Evolutionary conservation across 2,329 filamentous ascomycete species (phyloP).

Genomic region (Scedosporium apiospermum): DNA sequence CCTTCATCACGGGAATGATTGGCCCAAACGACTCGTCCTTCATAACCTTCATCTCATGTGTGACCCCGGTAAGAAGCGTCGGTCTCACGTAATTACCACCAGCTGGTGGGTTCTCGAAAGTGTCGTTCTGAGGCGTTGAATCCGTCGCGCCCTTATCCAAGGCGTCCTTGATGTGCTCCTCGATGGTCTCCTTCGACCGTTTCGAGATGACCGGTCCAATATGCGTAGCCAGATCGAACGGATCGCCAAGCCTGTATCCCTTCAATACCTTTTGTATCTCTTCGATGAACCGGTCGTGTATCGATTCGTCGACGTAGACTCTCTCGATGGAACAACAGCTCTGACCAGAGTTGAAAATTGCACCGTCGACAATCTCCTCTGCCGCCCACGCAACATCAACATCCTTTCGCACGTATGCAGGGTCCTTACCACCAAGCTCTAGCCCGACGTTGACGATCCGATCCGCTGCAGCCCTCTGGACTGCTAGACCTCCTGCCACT

Average conservation of each 20-base stretch:
- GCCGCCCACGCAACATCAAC: conserved; percentile 87
- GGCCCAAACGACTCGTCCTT: conserved; percentile 92
- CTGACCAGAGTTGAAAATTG: conserved; percentile 98
- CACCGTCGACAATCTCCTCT: conserved; percentile 87
- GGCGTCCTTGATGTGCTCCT: conserved; percentile 73
- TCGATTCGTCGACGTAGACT: conserved; percentile 77
- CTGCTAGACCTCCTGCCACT: conserved; percentile 74
- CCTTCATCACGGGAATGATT: conserved; percentile 82
- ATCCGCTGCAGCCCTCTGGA: conserved; percentile 76
- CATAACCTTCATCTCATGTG: conserved; percentile 82
- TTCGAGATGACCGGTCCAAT: conserved; percentile 84
- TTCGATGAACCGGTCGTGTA: conserved; percentile 74
- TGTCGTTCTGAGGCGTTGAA: conserved; percentile 70
- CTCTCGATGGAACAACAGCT: conserved; percentile 91
- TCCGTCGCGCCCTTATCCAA: conserved; percentile 75
- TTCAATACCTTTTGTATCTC: conserved; percentile 72
- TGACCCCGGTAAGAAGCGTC: conserved; percentile 69
- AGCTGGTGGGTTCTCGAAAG: conserved; percentile 62
- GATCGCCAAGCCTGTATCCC: conserved; percentile 82
- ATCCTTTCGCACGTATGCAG: conserved; percentile 78
- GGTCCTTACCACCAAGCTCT: conserved; percentile 91
- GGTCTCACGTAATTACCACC: conserved; percentile 85
- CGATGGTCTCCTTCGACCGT: conserved; percentile 65
- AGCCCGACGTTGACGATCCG: conserved; percentile 79
- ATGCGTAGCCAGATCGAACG: conserved; percentile 67